Conservation (phyloP, 257 asterid genomes). For the Solanum appendiculatum region DNA sequence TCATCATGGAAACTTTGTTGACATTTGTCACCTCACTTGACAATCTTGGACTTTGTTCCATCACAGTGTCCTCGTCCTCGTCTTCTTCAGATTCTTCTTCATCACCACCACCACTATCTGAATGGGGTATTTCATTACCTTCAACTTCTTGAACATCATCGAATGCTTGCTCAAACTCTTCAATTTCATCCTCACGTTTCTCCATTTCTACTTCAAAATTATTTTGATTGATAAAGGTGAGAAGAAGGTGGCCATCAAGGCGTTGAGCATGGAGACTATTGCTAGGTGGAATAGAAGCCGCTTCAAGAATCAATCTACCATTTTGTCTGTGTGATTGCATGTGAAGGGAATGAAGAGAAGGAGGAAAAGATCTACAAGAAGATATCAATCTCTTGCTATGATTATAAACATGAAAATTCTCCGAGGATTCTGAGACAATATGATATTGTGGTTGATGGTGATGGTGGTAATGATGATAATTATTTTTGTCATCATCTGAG, state of each 20-base stretch:
- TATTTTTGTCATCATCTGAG: constrained; percentile 6
- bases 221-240: constrained; percentile 24
- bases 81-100: neutral
- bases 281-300: constrained; percentile 36
- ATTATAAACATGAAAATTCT: constrained; percentile 24
- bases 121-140: neutral
- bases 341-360: constrained; percentile 48
- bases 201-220: neutral
- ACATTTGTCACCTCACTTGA: constrained; percentile 25
- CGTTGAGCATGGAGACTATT: constrained; percentile 53
- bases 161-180: constrained; percentile 10
- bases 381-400: constrained; percentile 6
- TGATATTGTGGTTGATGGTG: neutral
- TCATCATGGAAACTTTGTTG: constrained; percentile 28
- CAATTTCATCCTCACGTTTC: neutral
- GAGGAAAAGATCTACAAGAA: constrained; percentile 55
- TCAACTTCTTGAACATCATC: constrained; percentile 20
- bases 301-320: constrained; percentile 72
- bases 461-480: neutral
- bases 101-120: constrained; percentile 1
- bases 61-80: constrained; percentile 2
- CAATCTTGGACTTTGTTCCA: constrained; percentile 14
- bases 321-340: constrained; percentile 47
- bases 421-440: neutral
- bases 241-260: constrained; percentile 52